phyloP scores from a whole-genome alignment of 2,329 filamentous ascomycete species.

The Paraphoma chrysanthemicola region DNA sequence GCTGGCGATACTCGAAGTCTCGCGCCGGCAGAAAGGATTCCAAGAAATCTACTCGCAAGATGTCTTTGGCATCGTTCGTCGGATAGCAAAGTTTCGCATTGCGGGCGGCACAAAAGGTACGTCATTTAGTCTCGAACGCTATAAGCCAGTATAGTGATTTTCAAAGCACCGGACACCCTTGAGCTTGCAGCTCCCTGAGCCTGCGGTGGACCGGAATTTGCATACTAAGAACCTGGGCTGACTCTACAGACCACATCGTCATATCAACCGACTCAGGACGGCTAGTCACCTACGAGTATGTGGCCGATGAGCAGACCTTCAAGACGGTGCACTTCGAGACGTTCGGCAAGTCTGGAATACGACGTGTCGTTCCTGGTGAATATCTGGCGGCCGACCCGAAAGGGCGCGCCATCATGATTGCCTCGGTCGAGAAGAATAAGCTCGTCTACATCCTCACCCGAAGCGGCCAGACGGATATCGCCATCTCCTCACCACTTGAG shows the following conservation, averaged over 20 bases:
- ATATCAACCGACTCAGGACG: slow-evolving; percentile 94
- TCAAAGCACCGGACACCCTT: slow-evolving; percentile 46
- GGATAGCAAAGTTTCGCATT: slow-evolving; percentile 85
- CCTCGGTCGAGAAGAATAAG: slow-evolving; percentile 98
- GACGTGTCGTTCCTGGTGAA: slow-evolving; percentile 92
- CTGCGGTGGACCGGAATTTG: slow-evolving; percentile 35
- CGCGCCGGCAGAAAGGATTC: slow-evolving; percentile 84
- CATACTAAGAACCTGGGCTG: slow-evolving; percentile 39
- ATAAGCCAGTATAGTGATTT: slow-evolving; percentile 57
- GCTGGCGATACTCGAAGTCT: slow-evolving; percentile 84
- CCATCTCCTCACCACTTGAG: slow-evolving; percentile 95
- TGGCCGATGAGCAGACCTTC: slow-evolving; percentile 85
- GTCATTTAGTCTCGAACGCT: slow-evolving; percentile 46
- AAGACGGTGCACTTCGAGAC: slow-evolving; percentile 92
- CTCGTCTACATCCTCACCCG: slow-evolving; percentile 98
- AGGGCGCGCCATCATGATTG: slow-evolving; percentile 91
- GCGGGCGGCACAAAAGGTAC: slow-evolving; percentile 96
- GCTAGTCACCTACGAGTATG: slow-evolving; percentile 91
- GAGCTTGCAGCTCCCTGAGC: slow-evolving; percentile 30
- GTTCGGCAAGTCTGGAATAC: slow-evolving; percentile 94
- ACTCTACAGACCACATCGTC: slow-evolving; percentile 84
- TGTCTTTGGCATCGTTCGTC: slow-evolving; percentile 93
- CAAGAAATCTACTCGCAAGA: slow-evolving; percentile 88
- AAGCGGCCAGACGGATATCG: slow-evolving; percentile 91
- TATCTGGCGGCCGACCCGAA: slow-evolving; percentile 96